Percentiles rank a stretch among this genome's conserved stretches.
Evolutionary conservation across 495 filamentous ascomycete species (phyloP).

Genomic region (Hypoxylon perforatum): DNA sequence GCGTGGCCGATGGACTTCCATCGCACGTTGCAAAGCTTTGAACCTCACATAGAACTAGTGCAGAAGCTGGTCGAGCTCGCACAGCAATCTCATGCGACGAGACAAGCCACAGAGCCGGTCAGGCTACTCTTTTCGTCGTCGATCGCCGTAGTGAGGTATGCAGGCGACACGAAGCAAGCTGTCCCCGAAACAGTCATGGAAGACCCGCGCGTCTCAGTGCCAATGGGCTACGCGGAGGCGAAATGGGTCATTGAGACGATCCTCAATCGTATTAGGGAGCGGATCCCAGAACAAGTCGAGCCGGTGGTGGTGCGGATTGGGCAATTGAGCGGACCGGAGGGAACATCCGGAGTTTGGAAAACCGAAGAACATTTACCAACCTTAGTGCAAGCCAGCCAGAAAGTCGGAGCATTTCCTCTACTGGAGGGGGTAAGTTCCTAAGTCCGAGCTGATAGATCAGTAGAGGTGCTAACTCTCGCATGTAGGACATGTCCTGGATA

Average conservation of each 20-base stretch:
- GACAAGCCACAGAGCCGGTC: neutral
- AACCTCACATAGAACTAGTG: conserved; percentile 47
- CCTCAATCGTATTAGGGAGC: conserved; percentile 27
- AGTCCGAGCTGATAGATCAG: neutral
- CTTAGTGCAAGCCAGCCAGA: conserved; percentile 50
- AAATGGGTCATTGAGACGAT: conserved; percentile 53
- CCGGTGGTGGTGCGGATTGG: conserved; percentile 43
- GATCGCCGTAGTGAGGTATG: conserved; percentile 25
- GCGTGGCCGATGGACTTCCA: conserved; percentile 57
- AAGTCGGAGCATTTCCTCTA: conserved; percentile 49
- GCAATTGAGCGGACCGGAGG: conserved; percentile 47
- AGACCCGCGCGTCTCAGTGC: conserved; percentile 17
- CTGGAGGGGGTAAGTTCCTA: conserved; percentile 49
- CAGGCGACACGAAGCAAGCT: neutral
- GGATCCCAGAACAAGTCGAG: conserved; percentile 30
- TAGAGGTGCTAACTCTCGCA: neutral
- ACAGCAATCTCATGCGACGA: neutral
- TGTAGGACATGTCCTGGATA: conserved; percentile 49
- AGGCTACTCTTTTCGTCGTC: conserved; percentile 35
- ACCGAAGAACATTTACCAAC: conserved; percentile 53
- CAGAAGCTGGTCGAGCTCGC: conserved; percentile 46
- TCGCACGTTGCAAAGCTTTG: conserved; percentile 43
- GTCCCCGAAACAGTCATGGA: conserved; percentile 17
- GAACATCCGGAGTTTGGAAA: conserved; percentile 41
- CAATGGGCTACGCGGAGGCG: conserved; percentile 44